These are phyloP conservation scores for Talaromyces sp. DNA, from an alignment of 2,329 filamentous ascomycete genomes.

Conservation along the genomic window DNA sequence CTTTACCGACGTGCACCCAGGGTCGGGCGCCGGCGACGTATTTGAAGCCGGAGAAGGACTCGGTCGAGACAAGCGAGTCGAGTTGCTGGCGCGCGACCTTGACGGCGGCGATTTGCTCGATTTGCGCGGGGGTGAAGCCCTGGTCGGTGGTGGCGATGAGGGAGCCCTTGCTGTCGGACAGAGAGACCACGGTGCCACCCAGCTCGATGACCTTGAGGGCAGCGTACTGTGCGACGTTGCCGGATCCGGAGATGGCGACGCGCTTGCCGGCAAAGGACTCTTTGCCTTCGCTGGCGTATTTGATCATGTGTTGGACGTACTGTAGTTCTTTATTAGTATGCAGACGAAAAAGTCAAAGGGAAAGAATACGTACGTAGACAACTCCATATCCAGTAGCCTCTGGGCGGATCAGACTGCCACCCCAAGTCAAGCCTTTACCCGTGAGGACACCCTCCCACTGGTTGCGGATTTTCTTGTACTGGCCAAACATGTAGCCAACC, in stretches of 20 bases:
- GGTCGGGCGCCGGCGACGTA: slow-evolving; percentile 84
- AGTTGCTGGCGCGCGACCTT: slow-evolving; percentile 85
- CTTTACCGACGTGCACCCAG: slow-evolving; percentile 82
- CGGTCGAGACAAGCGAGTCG: slow-evolving; percentile 59
- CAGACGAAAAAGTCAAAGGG: neutral
- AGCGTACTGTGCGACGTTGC: slow-evolving; percentile 96
- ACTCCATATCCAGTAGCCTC: slow-evolving; percentile 96
- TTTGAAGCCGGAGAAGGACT: slow-evolving; percentile 60
- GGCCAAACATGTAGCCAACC: slow-evolving; percentile 90
- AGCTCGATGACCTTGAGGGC: slow-evolving; percentile 96
- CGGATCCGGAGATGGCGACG: slow-evolving; percentile 91
- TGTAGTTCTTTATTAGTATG: slow-evolving; percentile 19
- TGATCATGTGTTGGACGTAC: slow-evolving; percentile 93
- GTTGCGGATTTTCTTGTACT: slow-evolving; percentile 83
- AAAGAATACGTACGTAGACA: slow-evolving; percentile 61
- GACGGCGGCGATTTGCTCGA: slow-evolving; percentile 71
- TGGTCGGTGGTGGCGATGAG: slow-evolving; percentile 59
- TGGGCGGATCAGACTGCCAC: slow-evolving; percentile 86
- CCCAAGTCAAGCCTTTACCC: slow-evolving; percentile 90
- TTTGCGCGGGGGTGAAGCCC: slow-evolving; percentile 71
- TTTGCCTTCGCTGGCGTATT: slow-evolving; percentile 70
- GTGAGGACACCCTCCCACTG: slow-evolving; percentile 94
- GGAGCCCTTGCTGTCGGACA: slow-evolving; percentile 86
- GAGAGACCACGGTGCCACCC: slow-evolving; percentile 82
- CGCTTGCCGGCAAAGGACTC: slow-evolving; percentile 85